Base-by-base conservation (phyloP, 495 filamentous ascomycete genomes). In the Hyphodiscus hymeniophilus region DNA sequence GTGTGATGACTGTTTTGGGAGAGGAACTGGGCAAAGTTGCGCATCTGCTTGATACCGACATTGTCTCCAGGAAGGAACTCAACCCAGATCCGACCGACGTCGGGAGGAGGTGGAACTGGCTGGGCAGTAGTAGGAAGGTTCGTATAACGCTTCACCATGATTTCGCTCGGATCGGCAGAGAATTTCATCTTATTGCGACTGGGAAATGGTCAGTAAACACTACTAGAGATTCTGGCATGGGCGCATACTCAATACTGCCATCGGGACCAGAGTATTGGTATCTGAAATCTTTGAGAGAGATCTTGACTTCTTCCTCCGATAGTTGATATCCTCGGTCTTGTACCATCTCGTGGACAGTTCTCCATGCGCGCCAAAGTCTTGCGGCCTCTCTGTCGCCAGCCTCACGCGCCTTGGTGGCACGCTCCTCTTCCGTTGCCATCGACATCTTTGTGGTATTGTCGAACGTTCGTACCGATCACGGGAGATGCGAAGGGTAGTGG, bases 31-130 rank as follows among this genome's bases (percentile, higher is more conserved):
- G 85, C 88, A 69, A 96, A 98, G 23, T 73, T 71, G 60, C 88
- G 86, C 67, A 96, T 85, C 59, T 95, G 87, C 64, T 88, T 86
- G 57, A 95, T 87, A 55, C 92, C 92, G 45, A 97, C 81, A 15
- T 70, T 76, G 15, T 73, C 51, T 44, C 92, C 86, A 24, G 78
- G 68, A 60, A 77, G 80, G 77, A 98, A 98, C 64, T 97, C 89
- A 50, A 98, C 79, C 79, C 84, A 95, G 68, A 97, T 85, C 26
- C 78, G 84, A 57, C 92, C 92, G 63, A 89, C 84, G 55, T 88
- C 80, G 42, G 76, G 65, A 22, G 74, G 68, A 23, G 71, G 65
- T 33, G 79, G 85, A 55, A 81, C 71, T 3, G 82, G 84, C 63
- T 84, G 76, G 30, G 62, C 45, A 34, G 76, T 60, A 36, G 75